Evolutionary conservation across 805 yeast species (phyloP).

Genomic region (Yarrowia deformans): DNA sequence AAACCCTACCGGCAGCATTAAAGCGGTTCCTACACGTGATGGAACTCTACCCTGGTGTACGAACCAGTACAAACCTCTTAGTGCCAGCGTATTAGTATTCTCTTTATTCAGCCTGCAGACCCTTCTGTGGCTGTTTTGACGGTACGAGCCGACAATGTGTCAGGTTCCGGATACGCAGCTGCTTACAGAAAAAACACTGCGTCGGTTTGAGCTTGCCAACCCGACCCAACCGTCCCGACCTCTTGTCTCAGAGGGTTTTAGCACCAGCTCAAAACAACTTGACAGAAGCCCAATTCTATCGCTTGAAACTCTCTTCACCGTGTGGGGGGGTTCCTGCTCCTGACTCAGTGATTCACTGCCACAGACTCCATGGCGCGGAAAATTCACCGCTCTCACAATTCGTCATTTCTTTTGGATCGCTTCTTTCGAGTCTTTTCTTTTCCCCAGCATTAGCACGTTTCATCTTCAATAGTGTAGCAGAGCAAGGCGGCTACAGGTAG

Average conservation of each 20-base stretch:
- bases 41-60: not conserved
- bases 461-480: not conserved
- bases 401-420: not conserved
- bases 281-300: not conserved
- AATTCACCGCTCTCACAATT: not conserved
- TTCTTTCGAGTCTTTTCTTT: not conserved
- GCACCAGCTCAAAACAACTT: not conserved
- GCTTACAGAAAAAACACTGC: not conserved
- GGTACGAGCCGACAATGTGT: not conserved
- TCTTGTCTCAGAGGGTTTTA: not conserved
- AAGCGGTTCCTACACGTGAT: not conserved
- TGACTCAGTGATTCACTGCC: no score
- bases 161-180: conserved; percentile 12
- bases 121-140: not conserved
- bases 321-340: no score
- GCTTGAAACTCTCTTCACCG: not conserved
- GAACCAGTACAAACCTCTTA: no score
- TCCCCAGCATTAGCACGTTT: not conserved
- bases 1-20: not conserved
- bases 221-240: not conserved
- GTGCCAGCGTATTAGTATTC: not conserved
- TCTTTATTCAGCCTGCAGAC: not conserved
- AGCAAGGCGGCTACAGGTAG: not conserved
- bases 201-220: not conserved
- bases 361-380: no score